A percentile compares a stretch with the other conserved stretches of the same genome.
These are phyloP conservation scores for Chaetothyriales sp. DNA, from an alignment of 2,329 filamentous ascomycete species.

Conservation along the genomic window DNA sequence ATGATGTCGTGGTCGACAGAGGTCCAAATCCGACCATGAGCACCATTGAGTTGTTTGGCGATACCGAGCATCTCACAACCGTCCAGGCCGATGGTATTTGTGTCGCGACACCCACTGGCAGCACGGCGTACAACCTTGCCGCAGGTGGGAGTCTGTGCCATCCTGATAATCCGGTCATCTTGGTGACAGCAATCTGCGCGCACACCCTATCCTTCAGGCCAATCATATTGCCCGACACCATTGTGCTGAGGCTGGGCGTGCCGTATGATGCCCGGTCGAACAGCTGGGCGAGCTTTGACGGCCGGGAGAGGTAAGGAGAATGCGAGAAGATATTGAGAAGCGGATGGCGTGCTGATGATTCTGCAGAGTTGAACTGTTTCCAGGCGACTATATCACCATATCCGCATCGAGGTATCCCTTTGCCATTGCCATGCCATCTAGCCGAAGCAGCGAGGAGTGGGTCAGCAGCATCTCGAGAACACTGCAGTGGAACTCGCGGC, in stretches of 20 bases:
- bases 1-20: slow-evolving; percentile 91
- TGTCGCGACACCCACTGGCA: slow-evolving; percentile 86
- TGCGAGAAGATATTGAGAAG: not conserved
- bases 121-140: slow-evolving; percentile 88
- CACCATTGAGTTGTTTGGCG: slow-evolving; percentile 79
- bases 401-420: slow-evolving; percentile 39
- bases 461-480: slow-evolving; percentile 38
- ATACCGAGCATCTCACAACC: slow-evolving; percentile 90
- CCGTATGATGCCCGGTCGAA: slow-evolving; percentile 80
- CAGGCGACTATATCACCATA: slow-evolving; percentile 41
- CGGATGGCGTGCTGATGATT: slow-evolving; percentile 3
- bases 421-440: slow-evolving; percentile 35
- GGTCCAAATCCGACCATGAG: slow-evolving; percentile 94
- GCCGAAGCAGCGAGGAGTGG: slow-evolving; percentile 35
- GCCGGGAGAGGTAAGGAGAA: slow-evolving; percentile 53
- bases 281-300: slow-evolving; percentile 97
- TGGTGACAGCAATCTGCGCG: slow-evolving; percentile 86
- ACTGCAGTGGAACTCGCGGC: slow-evolving; percentile 38
- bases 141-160: slow-evolving; percentile 92
- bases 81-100: slow-evolving; percentile 87
- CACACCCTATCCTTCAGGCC: slow-evolving; percentile 91
- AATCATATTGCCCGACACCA: slow-evolving; percentile 93
- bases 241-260: slow-evolving; percentile 84
- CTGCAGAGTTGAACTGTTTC: slow-evolving; percentile 32
- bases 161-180: slow-evolving; percentile 90